phyloP scores from a whole-genome alignment of 495 filamentous ascomycete species.

The Bryoglossum gracile region DNA sequence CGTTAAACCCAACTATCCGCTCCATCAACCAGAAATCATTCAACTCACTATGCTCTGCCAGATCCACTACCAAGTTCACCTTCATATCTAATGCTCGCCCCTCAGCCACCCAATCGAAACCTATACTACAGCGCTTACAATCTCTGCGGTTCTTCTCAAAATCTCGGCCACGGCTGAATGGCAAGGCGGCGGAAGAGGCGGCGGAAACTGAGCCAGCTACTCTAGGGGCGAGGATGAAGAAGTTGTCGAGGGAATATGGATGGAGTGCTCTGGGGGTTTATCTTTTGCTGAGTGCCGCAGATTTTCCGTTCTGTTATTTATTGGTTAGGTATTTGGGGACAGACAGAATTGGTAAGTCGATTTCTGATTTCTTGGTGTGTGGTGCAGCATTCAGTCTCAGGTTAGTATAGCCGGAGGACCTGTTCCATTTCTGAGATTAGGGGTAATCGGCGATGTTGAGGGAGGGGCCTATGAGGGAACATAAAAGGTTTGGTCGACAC shows the following conservation, averaged over 20 bases:
- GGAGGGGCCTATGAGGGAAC: too few species aligned
- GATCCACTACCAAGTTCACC: slow-evolving; percentile 8
- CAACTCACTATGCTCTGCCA: too few species aligned
- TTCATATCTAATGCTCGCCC: slow-evolving; percentile 18
- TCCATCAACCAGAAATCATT: too few species aligned
- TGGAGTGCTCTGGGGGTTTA: slow-evolving; percentile 94
- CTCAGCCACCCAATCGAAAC: slow-evolving; percentile 3
- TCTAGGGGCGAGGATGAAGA: slow-evolving; percentile 63
- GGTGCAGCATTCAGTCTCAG: background rate
- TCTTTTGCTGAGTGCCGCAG: slow-evolving; percentile 68
- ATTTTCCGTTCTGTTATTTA: slow-evolving; percentile 93
- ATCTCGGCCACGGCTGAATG: slow-evolving; percentile 12
- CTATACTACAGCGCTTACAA: slow-evolving; percentile 12
- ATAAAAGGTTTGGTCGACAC: too few species aligned
- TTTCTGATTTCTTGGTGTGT: slow-evolving; percentile 3
- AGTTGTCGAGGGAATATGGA: slow-evolving; percentile 88
- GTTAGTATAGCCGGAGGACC: too few species aligned
- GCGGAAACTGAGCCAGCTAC: slow-evolving; percentile 39
- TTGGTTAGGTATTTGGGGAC: slow-evolving; percentile 75
- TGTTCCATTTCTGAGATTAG: too few species aligned
- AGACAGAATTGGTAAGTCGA: slow-evolving; percentile 65
- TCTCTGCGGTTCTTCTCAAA: slow-evolving; percentile 20
- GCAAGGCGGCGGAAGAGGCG: slow-evolving; percentile 4
- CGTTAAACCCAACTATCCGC: background rate
- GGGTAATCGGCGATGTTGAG: too few species aligned